phyloP scores from a whole-genome alignment of 169 alveolate genomes.

The Plasmodium reichenowi region DNA sequence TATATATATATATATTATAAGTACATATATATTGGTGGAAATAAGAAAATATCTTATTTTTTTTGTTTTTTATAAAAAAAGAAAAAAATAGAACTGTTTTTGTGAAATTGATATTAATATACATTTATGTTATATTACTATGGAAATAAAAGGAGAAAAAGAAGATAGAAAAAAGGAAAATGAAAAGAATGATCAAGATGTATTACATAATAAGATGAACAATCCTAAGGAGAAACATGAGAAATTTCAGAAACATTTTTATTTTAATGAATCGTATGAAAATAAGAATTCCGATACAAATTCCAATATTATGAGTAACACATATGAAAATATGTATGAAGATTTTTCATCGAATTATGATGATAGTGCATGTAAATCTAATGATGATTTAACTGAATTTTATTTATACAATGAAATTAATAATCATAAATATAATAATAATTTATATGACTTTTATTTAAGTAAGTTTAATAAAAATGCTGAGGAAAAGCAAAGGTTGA shows the following conservation, averaged over 20 bases:
- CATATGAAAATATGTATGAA: constrained; percentile 64
- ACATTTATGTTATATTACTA: too few species aligned
- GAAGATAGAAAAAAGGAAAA: background rate
- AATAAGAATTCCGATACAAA: constrained; percentile 17
- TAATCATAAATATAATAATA: constrained; percentile 66
- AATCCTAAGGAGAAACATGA: background rate
- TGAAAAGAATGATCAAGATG: constrained; percentile 5
- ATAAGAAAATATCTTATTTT: too few species aligned
- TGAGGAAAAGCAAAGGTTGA: constrained; percentile 32
- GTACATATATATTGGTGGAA: too few species aligned
- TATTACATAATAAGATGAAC: constrained; percentile 1
- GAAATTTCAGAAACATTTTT: background rate
- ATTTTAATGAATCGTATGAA: constrained; percentile 17
- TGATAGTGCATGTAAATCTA: constrained; percentile 38
- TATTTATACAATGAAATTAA: constrained; percentile 64
- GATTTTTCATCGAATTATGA: constrained; percentile 42
- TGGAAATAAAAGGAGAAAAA: background rate
- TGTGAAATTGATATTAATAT: too few species aligned
- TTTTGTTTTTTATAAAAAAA: too few species aligned
- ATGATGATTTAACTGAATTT: constrained; percentile 53
- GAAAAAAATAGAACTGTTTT: too few species aligned
- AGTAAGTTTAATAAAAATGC: constrained; percentile 47
- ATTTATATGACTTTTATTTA: constrained; percentile 60
- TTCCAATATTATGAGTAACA: constrained; percentile 48
- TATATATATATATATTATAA: too few species aligned